These are phyloP conservation scores for Tolypocladium sp. DNA, from an alignment of 2,329 filamentous ascomycete species.

Conservation along the genomic window DNA sequence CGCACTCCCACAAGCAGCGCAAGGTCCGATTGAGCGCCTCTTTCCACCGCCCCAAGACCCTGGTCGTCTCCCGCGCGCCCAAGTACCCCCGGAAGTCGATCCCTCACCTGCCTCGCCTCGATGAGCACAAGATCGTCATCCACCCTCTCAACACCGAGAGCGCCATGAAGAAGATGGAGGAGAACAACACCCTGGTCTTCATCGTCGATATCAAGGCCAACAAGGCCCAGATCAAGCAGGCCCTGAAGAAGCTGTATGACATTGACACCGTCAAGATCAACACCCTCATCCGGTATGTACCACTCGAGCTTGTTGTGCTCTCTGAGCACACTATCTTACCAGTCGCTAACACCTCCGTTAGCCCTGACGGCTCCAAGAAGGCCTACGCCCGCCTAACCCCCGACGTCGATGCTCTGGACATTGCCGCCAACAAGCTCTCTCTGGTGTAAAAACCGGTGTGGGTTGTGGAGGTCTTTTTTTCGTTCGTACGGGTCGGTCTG, in stretches of 20 bases:
- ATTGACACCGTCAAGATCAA: slow-evolving; percentile 99
- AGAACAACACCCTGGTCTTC: slow-evolving; percentile 99
- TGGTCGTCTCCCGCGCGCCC: slow-evolving; percentile 78
- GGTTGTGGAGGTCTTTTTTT: slow-evolving; percentile 8
- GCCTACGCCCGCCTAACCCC: slow-evolving; percentile 91
- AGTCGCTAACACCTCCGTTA: background rate
- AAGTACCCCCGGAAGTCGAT: slow-evolving; percentile 98
- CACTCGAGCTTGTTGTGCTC: background rate
- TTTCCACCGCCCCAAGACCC: slow-evolving; percentile 97
- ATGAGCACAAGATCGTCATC: slow-evolving; percentile 95
- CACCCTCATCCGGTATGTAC: slow-evolving; percentile 83
- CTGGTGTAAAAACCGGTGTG: slow-evolving; percentile 72
- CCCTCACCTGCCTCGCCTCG: slow-evolving; percentile 79
- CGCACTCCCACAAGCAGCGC: slow-evolving; percentile 68
- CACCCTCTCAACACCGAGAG: slow-evolving; percentile 99
- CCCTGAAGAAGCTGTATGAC: slow-evolving; percentile 98
- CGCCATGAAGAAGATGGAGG: slow-evolving; percentile 99
- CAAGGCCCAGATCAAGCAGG: slow-evolving; percentile 98
- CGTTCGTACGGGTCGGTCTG: slow-evolving; percentile 32
- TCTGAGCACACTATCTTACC: no score
- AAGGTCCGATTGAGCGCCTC: slow-evolving; percentile 89
- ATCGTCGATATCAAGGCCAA: slow-evolving; percentile 96
- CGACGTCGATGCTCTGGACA: slow-evolving; percentile 97
- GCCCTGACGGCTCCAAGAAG: slow-evolving; percentile 98
- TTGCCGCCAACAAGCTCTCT: slow-evolving; percentile 96